These are phyloP conservation scores for Talaromyces atroroseus DNA, from an alignment of 2,329 filamentous ascomycete genomes.

Conservation along the genomic window DNA sequence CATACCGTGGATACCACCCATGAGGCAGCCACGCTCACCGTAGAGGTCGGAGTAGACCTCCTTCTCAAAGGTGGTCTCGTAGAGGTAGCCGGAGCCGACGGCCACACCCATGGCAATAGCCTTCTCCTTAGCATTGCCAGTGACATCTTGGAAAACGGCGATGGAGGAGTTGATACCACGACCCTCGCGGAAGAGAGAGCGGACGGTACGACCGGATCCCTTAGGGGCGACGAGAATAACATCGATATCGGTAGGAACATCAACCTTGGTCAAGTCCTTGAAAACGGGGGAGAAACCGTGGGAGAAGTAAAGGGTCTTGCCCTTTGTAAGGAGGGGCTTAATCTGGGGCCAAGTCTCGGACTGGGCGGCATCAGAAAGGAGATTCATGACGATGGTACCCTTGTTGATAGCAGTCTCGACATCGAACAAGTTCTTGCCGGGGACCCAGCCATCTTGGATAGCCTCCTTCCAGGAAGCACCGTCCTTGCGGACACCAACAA, in stretches of 20 bases:
- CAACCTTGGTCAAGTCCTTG: slow-evolving; percentile 98
- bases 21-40: slow-evolving; percentile 98
- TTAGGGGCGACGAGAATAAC: slow-evolving; percentile 99
- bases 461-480: slow-evolving; percentile 98
- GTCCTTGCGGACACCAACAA: slow-evolving; percentile 96
- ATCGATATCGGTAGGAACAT: slow-evolving; percentile 90
- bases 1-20: slow-evolving; percentile 99
- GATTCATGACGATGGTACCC: slow-evolving; percentile 98
- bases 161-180: slow-evolving; percentile 99
- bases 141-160: slow-evolving; percentile 97
- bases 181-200: slow-evolving; percentile 97
- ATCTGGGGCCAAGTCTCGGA: slow-evolving; percentile 97
- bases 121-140: slow-evolving; percentile 96
- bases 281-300: slow-evolving; percentile 99
- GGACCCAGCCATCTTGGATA: slow-evolving; percentile 92
- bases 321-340: slow-evolving; percentile 97
- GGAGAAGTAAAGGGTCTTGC: slow-evolving; percentile 99
- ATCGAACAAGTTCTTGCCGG: slow-evolving; percentile 98
- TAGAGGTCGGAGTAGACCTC: slow-evolving; percentile 99
- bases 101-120: slow-evolving; percentile 94
- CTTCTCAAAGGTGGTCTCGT: slow-evolving; percentile 99
- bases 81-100: slow-evolving; percentile 96
- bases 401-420: slow-evolving; percentile 91
- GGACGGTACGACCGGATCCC: slow-evolving; percentile 97
- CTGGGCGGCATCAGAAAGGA: slow-evolving; percentile 95